phyloP scores from a whole-genome alignment of 208 protist species.

The Trypanosoma platydactyli region DNA sequence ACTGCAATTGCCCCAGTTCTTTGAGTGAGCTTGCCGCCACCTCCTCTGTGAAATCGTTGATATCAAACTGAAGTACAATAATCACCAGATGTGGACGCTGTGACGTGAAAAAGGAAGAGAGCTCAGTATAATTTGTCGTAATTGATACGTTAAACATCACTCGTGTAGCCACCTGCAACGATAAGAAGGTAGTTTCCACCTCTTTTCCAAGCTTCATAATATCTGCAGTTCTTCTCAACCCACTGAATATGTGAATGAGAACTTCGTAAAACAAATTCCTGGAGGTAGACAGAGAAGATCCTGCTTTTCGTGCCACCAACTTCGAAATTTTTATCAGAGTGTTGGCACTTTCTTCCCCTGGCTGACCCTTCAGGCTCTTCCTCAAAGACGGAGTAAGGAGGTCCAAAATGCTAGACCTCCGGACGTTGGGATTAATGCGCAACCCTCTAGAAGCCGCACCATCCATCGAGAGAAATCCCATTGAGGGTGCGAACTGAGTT shows the following conservation, averaged over 20 bases:
- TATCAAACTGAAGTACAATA: slow-evolving; percentile 1
- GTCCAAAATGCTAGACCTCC: no score
- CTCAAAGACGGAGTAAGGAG: no score
- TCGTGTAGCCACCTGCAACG: neutral
- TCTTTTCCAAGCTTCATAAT: slow-evolving; percentile 9
- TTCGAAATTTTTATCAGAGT: neutral
- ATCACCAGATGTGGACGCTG: slow-evolving; percentile 8
- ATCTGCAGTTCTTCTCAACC: neutral
- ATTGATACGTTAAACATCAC: slow-evolving; percentile 4
- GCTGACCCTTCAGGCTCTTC: neutral
- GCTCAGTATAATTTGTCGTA: slow-evolving; percentile 4
- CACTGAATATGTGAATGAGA: slow-evolving; percentile 16
- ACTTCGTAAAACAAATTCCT: slow-evolving; percentile 7
- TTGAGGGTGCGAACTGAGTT: neutral
- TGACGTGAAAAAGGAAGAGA: slow-evolving; percentile 11
- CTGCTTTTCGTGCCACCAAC: neutral
- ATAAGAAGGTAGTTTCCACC: slow-evolving; percentile 12
- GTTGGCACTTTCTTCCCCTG: neutral
- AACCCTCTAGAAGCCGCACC: neutral
- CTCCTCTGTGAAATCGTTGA: neutral
- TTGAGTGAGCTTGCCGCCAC: neutral
- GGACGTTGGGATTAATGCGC: neutral
- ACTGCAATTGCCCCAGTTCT: neutral
- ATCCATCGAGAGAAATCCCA: neutral
- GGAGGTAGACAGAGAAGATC: no score